Base-by-base conservation (phyloP, 805 yeast species). In the Tetrapisispora phaffii region DNA sequence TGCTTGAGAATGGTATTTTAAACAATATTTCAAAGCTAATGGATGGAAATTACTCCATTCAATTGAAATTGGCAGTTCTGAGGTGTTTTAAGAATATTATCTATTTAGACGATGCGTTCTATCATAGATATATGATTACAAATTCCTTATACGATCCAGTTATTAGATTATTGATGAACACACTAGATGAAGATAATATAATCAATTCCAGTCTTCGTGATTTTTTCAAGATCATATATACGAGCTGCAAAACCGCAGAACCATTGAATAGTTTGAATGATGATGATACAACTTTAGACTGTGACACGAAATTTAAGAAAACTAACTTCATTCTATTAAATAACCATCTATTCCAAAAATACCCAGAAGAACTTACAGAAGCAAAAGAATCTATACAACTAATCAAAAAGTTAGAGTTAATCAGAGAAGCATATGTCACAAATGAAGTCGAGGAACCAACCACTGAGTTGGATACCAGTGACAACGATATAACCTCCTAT, bases 201-300 rank as follows among this genome's bases (percentile, higher is more conserved):
- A 73, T 83, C 2, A 83, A 79, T 55, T 87, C 96, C 0, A 75
- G 89, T 6, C 75, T 90, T 50, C 68, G 87, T 39, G 88, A 84
- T 58, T 68, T 89, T 20, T 66, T 80, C 29, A 82, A 77, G 52
- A 68, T 72, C 19, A 55, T 75, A 44, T 52, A 32, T 12, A n/a
- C 31, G 2, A 39, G 36, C 19, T 42, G 45, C 16, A n/a, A n/a
- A 26, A 26, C 35, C 12, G 35, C 40, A 4, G 37, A 36, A 3
- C 24, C 35, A 2, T 16, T 23, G 13, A 36, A 23, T 10, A 16
- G 31, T 23, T n/a, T 23, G 6, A 17, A 34, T 21, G 17, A 39
- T 21, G 42, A 39, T 13, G 39, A 24, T 7, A 9, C 28, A 17
- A 24, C 44, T 10, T 34, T 34, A 24, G 34, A 24, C 6, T 17